Evolutionary conservation across 2,329 filamentous ascomycete genomes (phyloP), one percentile per base, ranked within the genome.

Genomic region (Balansia obtecta): DNA sequence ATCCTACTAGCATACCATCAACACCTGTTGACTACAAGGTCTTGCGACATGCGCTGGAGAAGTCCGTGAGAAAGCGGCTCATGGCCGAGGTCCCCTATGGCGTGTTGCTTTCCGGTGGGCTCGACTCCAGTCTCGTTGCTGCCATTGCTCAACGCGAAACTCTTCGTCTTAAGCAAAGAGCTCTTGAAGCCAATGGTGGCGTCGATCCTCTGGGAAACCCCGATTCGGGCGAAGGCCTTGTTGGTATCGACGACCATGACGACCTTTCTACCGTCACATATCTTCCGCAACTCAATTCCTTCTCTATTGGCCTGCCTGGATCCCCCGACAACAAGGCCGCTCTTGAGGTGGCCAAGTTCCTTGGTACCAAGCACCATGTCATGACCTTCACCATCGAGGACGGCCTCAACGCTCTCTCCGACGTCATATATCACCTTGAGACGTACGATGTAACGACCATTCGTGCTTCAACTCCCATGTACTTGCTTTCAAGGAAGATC

Each of bases 31-130:
- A 97, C 71, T 82, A 89, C 66, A 94, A 86, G 74, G 66, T 80
- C 49, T 77, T 98, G 59, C 82, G 93, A 57, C 79, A 85, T 64
- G 83, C 85, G 1, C 76, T 98, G 53, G 93, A 97, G 76, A 86
- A 83, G 69, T 83, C 93, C 11, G 93, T 98, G 51, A 82, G 91
- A 63, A 98, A 98, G 75, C 85, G 93, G 58, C 77, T 98, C 66
- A 98, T 98, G 93, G 93, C 93, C 20, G 93, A 98, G 71, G 93
- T 98, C 37, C 93, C 93, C 15, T 98, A 96, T 66, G 93, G 93
- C 69, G 93, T 98, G 20, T 73, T 98, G 52, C 76, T 98, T 46
- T 98, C 93, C 48, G 93, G 93, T 63, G 93, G 93, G 60, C 77
- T 98, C 48, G 93, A 98, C 70, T 98, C 93, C 45, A 95, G 88